These are phyloP conservation scores for Saccharomycopsis schoenii DNA, from an alignment of 805 yeast species.

Conservation along the genomic window DNA sequence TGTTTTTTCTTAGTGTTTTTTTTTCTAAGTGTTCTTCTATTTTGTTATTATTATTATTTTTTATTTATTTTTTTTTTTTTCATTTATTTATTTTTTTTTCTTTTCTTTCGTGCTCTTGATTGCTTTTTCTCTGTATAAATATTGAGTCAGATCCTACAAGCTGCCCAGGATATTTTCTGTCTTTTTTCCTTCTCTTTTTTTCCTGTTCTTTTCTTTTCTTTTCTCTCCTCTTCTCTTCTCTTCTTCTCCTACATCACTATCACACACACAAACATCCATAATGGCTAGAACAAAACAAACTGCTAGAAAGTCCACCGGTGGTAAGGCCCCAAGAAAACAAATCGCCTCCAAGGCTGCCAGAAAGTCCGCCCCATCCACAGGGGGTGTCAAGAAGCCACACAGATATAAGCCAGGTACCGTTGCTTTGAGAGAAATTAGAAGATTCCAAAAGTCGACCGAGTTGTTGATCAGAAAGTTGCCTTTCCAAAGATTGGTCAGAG, in stretches of 20 bases:
- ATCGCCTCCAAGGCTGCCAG: conserved; percentile 88
- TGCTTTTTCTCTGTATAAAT: background rate
- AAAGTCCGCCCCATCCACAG: conserved; percentile 85
- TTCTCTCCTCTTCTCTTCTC: background rate
- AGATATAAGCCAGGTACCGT: conserved; percentile 97
- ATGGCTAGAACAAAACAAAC: conserved; percentile 95
- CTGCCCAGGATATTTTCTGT: background rate
- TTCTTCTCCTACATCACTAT: background rate
- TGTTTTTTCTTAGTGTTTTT: no score
- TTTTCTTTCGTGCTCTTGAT: no score
- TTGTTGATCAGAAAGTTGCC: conserved; percentile 92
- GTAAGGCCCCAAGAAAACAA: conserved; percentile 94
- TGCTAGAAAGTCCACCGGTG: conserved; percentile 92
- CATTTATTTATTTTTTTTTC: no score
- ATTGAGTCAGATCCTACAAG: background rate
- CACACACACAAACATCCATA: conserved; percentile 12
- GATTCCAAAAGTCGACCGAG: conserved; percentile 95
- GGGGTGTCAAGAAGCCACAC: conserved; percentile 92
- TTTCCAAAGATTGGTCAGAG: conserved; percentile 94
- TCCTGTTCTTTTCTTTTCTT: background rate
- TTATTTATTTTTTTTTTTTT: no score
- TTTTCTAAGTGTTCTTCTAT: no score
- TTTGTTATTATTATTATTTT: no score
- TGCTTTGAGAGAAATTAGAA: conserved; percentile 93
- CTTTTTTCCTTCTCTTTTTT: background rate